Percentiles rank a stretch among this genome's conserved stretches.
Evolutionary conservation across 169 alveolate species (phyloP).

Genomic region (Plasmodium vinckei): DNA sequence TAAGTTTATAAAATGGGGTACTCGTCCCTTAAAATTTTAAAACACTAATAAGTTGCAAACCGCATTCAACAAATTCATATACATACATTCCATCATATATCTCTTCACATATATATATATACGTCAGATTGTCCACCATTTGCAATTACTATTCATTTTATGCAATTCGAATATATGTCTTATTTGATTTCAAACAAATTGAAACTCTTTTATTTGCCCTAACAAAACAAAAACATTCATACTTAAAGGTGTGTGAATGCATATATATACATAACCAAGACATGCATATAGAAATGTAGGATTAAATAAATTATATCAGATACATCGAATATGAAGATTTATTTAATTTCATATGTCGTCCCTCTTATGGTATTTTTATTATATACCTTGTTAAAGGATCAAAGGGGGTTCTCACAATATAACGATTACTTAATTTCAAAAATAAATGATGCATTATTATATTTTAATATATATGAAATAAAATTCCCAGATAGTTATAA

Average conservation of each 20-base stretch:
- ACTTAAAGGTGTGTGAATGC: neutral
- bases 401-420: neutral
- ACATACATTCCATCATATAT: neutral
- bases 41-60: too few species aligned
- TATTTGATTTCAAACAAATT: neutral
- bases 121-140: neutral
- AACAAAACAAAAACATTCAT: neutral
- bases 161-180: neutral
- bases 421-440: neutral
- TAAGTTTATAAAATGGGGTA: too few species aligned
- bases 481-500: slow-evolving; percentile 24
- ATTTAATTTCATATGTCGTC: slow-evolving; percentile 1
- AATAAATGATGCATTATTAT: slow-evolving; percentile 34
- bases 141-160: neutral
- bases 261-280: neutral
- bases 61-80: neutral
- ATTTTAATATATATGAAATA: slow-evolving; percentile 38
- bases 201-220: neutral
- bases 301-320: too few species aligned
- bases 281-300: too few species aligned
- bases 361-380: slow-evolving; percentile 2
- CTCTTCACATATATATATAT: neutral
- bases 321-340: slow-evolving; percentile 25
- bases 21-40: too few species aligned
- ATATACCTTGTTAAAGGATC: slow-evolving; percentile 11